A percentile compares a stretch with the other conserved stretches of the same genome.
Evolutionary conservation across 2,329 filamentous ascomycete genomes (phyloP).

Genomic region (Ophiostoma sp.): DNA sequence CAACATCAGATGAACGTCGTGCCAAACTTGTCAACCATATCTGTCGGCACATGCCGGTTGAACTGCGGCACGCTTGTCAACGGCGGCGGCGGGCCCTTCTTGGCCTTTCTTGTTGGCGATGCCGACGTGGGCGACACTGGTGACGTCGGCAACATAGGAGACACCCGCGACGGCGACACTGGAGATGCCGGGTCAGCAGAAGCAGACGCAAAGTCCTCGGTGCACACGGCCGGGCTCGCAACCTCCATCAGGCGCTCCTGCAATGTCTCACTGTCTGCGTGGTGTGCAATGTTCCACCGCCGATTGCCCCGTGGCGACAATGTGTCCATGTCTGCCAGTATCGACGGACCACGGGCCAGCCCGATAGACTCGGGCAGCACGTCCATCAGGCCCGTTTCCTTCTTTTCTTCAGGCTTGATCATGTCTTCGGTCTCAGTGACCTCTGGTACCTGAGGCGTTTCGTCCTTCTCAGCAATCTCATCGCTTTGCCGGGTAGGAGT

Average conservation of each 20-base stretch:
- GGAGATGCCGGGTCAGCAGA: background rate
- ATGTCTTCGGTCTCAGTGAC: background rate
- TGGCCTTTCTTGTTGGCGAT: background rate
- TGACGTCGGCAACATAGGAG: background rate
- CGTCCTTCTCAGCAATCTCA: background rate
- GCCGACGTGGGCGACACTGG: background rate
- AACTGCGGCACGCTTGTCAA: slow-evolving; percentile 15
- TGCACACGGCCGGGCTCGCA: background rate
- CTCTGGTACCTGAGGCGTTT: background rate
- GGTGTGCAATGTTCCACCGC: slow-evolving; percentile 17
- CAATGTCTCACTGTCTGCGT: slow-evolving; percentile 13
- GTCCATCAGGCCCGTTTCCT: slow-evolving; percentile 11
- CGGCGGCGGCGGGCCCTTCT: slow-evolving; percentile 12
- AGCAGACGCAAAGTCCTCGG: background rate
- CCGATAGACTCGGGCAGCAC: slow-evolving; percentile 31
- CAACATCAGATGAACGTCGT: slow-evolving; percentile 32
- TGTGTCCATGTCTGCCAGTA: slow-evolving; percentile 24
- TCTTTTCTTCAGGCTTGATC: slow-evolving; percentile 1
- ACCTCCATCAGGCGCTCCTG: slow-evolving; percentile 5
- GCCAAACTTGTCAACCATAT: slow-evolving; percentile 34
- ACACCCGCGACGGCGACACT: background rate
- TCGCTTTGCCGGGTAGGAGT: background rate
- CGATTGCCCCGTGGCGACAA: slow-evolving; percentile 12
- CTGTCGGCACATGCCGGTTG: slow-evolving; percentile 27
- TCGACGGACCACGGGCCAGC: slow-evolving; percentile 33